These are phyloP conservation scores for Euclidium syriacum DNA, from an alignment of 345 rosid genomes.

Conservation along the genomic window DNA sequence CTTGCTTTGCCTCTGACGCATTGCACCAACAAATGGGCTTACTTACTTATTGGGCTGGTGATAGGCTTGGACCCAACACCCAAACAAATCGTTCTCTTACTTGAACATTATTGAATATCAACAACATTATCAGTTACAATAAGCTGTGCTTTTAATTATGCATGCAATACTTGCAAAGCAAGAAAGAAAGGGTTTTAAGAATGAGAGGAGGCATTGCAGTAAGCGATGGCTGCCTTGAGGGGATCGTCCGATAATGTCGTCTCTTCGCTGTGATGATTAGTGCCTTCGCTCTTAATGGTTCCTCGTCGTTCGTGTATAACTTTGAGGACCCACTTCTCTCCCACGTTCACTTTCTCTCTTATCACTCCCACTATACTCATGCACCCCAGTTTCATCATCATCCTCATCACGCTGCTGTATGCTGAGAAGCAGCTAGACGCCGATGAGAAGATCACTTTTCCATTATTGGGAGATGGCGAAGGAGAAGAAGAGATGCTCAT, in stretches of 20 bases:
- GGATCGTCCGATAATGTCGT: constrained; percentile 16
- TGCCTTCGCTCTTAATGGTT: constrained; percentile 16
- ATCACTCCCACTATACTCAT: constrained; percentile 21
- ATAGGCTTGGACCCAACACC: not conserved
- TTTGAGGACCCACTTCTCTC: constrained; percentile 24
- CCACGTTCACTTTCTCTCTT: constrained; percentile 25
- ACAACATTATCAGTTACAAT: no score
- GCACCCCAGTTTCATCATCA: constrained; percentile 23
- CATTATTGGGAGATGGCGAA: constrained; percentile 2
- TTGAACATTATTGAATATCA: no score
- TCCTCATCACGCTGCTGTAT: constrained; percentile 6
- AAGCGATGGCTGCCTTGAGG: constrained; percentile 25
- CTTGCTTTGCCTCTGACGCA: no score
- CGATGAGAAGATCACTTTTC: constrained; percentile 3
- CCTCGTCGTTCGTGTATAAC: constrained; percentile 12
- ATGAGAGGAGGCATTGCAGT: constrained; percentile 19
- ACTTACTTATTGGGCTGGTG: no score
- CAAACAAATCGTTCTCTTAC: no score
- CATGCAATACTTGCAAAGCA: no score
- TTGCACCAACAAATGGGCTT: no score
- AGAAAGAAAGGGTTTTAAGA: not conserved
- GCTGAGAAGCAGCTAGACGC: constrained; percentile 19
- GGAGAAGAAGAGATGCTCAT: not conserved
- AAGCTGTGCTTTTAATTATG: no score
- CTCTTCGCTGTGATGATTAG: not conserved